These are phyloP conservation scores for Ustilago cynodontis DNA, from an alignment of 1,284 basidiomycete species.

Conservation along the genomic window DNA sequence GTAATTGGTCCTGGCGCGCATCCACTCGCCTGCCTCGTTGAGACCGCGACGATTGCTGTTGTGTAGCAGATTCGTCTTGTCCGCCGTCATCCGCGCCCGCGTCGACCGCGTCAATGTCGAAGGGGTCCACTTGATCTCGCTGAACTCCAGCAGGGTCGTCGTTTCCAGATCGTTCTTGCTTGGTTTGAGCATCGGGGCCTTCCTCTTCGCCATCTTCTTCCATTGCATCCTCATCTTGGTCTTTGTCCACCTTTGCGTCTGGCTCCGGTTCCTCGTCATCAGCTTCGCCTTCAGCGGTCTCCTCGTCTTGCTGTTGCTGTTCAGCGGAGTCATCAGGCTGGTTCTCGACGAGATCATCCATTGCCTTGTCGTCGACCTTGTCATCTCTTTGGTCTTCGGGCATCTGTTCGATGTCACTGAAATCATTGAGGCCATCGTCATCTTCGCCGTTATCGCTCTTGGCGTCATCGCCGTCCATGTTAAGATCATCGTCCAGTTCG, in stretches of 20 bases:
- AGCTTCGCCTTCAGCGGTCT: conserved; percentile 46
- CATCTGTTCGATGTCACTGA: conserved; percentile 78
- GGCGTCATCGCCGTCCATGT: conserved; percentile 54
- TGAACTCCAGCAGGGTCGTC: conserved; percentile 16
- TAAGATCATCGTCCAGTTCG: conserved; percentile 64
- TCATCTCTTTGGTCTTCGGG: conserved; percentile 56
- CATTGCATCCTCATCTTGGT: conserved; percentile 50
- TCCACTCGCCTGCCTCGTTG: conserved; percentile 44
- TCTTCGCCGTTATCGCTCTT: conserved; percentile 69
- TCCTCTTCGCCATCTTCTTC: conserved; percentile 48
- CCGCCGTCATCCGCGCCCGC: conserved; percentile 45
- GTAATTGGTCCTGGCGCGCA: conserved; percentile 43
- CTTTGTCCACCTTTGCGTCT: conserved; percentile 39
- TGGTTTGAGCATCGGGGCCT: conserved; percentile 19
- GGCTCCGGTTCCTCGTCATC: conserved; percentile 46
- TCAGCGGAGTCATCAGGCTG: conserved; percentile 29
- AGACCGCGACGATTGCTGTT: conserved; percentile 50
- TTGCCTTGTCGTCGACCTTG: conserved; percentile 31
- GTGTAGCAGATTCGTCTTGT: conserved; percentile 46
- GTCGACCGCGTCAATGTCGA: conserved; percentile 47
- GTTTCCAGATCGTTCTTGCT: conserved; percentile 22
- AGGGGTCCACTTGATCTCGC: conserved; percentile 31
- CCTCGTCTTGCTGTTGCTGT: conserved; percentile 65
- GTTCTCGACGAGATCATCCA: conserved; percentile 50
- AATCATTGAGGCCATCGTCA: conserved; percentile 74